A percentile compares a stretch with the other conserved stretches of the same genome.
Evolutionary conservation across 1,284 basidiomycete genomes (phyloP).

Genomic region (Leccinum angustisporum): DNA sequence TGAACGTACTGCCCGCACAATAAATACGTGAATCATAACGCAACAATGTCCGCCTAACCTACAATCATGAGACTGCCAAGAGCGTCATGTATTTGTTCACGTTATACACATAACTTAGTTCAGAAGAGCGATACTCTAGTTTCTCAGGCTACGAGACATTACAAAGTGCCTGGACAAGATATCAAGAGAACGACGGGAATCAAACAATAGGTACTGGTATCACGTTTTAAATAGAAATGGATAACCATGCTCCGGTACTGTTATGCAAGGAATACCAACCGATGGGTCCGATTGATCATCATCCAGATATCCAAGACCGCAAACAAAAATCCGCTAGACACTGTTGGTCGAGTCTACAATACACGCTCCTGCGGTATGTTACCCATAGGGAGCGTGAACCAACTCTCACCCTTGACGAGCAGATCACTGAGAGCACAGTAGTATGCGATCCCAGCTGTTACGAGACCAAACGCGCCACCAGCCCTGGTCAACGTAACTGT

Average conservation of each 20-base stretch:
- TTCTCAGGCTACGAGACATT: background rate
- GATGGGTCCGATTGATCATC: background rate
- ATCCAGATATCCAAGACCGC: background rate
- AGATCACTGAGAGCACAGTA: slow-evolving; percentile 67
- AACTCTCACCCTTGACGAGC: slow-evolving; percentile 50
- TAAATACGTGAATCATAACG: background rate
- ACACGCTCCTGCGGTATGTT: slow-evolving; percentile 20
- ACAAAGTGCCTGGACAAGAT: slow-evolving; percentile 5
- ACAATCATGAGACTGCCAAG: background rate
- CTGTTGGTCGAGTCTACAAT: slow-evolving; percentile 2
- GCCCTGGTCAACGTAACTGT: slow-evolving; percentile 37
- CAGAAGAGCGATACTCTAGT: background rate
- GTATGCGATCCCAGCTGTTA: slow-evolving; percentile 68
- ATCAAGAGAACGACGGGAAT: background rate
- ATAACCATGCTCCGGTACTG: background rate
- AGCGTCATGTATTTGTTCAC: background rate
- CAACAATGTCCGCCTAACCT: background rate
- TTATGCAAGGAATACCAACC: slow-evolving; percentile 1
- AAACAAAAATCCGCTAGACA: slow-evolving; percentile 8
- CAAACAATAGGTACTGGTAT: background rate
- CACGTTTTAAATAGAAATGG: slow-evolving; percentile 4
- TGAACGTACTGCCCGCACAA: background rate
- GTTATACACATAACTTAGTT: no score
- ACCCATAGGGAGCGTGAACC: slow-evolving; percentile 55
- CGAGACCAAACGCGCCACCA: slow-evolving; percentile 73